Conservation (phyloP, 2,329 filamentous ascomycete genomes). For the Alternaria alternata region DNA sequence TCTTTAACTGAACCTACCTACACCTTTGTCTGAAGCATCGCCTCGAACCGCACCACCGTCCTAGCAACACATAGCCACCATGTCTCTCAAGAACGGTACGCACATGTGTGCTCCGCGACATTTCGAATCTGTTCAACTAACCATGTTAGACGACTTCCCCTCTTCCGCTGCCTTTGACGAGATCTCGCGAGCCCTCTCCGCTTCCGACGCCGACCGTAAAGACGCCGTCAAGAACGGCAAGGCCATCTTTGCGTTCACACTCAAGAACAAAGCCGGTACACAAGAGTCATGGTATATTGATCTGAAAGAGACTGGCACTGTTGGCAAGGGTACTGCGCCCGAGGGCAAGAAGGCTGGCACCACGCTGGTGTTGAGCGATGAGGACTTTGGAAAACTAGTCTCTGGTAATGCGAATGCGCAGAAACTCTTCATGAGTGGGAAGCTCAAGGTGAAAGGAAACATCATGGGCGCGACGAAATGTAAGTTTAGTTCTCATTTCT, state of each 20-base stretch:
- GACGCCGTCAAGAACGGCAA: slow-evolving; percentile 88
- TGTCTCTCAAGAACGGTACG: slow-evolving; percentile 46
- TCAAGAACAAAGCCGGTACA: slow-evolving; percentile 86
- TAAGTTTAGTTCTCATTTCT: background rate
- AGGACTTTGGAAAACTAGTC: slow-evolving; percentile 85
- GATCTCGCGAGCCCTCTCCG: slow-evolving; percentile 76
- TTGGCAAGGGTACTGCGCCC: slow-evolving; percentile 75
- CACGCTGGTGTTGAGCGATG: slow-evolving; percentile 83
- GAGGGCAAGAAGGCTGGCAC: slow-evolving; percentile 83
- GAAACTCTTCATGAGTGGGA: slow-evolving; percentile 96
- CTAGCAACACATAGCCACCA: slow-evolving; percentile 24
- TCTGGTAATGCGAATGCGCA: slow-evolving; percentile 92
- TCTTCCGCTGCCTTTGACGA: slow-evolving; percentile 90
- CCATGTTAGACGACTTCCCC: slow-evolving; percentile 71
- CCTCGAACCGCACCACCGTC: background rate
- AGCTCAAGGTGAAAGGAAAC: slow-evolving; percentile 97
- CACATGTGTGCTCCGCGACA: background rate
- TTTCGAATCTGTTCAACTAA: slow-evolving; percentile 1
- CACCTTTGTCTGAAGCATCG: background rate
- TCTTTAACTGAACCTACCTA: background rate
- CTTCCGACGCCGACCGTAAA: slow-evolving; percentile 77
- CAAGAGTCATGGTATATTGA: slow-evolving; percentile 93
- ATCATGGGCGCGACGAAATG: slow-evolving; percentile 97
- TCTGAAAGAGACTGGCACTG: slow-evolving; percentile 86
- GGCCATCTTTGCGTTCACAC: slow-evolving; percentile 86